Percentiles rank a stretch among this genome's conserved stretches.
Conservation (phyloP, 176 grass and related monocot species). For the Musa schizocarpa region DNA sequence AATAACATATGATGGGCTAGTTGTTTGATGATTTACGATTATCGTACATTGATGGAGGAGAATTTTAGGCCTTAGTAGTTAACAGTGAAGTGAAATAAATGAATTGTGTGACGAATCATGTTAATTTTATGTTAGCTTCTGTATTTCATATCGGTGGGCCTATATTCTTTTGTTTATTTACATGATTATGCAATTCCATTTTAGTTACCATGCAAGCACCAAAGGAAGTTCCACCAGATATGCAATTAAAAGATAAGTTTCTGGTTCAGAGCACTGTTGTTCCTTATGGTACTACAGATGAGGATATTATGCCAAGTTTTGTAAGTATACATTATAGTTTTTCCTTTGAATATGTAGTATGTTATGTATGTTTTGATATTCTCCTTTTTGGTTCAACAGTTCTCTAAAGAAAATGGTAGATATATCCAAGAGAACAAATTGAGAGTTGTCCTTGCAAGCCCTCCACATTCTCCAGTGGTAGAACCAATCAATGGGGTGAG, state of each 20-base stretch:
- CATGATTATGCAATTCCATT: conserved; percentile 23
- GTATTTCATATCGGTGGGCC: too few relatives aligned
- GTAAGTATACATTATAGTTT: conserved; percentile 39
- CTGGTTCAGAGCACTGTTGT: conserved; percentile 82
- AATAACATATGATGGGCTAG: too few relatives aligned
- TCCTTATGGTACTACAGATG: conserved; percentile 69
- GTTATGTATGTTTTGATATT: conserved; percentile 6
- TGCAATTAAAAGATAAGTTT: conserved; percentile 99
- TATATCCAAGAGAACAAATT: conserved; percentile 97
- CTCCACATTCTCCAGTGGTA: conserved; percentile 32
- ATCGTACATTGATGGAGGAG: too few relatives aligned
- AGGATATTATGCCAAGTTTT: conserved; percentile 63
- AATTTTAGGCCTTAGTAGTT: too few relatives aligned
- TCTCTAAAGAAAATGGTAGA: conserved; percentile 80
- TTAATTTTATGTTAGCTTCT: too few relatives aligned
- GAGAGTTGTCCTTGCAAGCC: conserved; percentile 69
- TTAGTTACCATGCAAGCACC: conserved; percentile 90
- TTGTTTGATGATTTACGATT: too few relatives aligned
- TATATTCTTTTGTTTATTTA: neutral
- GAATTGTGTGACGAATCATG: too few relatives aligned
- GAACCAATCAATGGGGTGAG: conserved; percentile 27
- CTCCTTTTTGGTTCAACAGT: conserved; percentile 36
- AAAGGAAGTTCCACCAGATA: conserved; percentile 65
- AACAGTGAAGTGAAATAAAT: too few relatives aligned
- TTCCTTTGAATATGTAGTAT: neutral